phyloP scores from a whole-genome alignment of 306 rosid genomes.

The Citrullus mucosospermus region DNA sequence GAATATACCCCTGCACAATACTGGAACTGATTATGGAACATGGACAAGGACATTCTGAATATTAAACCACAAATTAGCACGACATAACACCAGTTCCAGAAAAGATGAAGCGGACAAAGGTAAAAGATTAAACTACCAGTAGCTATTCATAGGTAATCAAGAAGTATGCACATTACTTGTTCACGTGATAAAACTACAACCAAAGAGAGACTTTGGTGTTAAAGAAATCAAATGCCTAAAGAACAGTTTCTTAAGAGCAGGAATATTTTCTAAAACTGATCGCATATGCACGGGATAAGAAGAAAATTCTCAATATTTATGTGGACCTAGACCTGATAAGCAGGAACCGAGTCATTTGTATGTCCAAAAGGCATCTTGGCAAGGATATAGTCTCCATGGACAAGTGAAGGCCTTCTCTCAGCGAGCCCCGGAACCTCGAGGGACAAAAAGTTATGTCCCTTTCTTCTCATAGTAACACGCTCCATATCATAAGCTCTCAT shows the following conservation, averaged over 20 bases:
- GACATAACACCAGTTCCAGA: neutral
- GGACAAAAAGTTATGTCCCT: conserved; percentile 30
- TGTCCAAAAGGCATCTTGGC: conserved; percentile 34
- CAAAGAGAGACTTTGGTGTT: neutral
- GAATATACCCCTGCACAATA: conserved; percentile 53
- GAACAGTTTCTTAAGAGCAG: neutral
- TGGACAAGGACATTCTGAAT: neutral
- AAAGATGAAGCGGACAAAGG: neutral
- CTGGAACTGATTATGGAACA: neutral
- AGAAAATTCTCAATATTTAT: neutral
- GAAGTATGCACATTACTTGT: neutral
- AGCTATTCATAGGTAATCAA: neutral
- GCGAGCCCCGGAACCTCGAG: conserved; percentile 93
- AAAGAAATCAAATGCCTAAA: neutral
- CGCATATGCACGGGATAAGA: neutral
- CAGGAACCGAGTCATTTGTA: conserved; percentile 3
- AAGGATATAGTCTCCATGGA: conserved; percentile 57
- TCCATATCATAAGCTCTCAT: conserved; percentile 75
- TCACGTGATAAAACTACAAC: neutral
- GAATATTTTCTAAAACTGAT: neutral
- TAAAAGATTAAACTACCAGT: neutral
- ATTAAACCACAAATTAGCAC: neutral
- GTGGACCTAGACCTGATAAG: conserved; percentile 43
- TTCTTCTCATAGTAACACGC: conserved; percentile 37
- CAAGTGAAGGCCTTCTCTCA: conserved; percentile 88